Evolutionary conservation across 179 eudicot genomes (phyloP).

Genomic region (Camellia oleifera): DNA sequence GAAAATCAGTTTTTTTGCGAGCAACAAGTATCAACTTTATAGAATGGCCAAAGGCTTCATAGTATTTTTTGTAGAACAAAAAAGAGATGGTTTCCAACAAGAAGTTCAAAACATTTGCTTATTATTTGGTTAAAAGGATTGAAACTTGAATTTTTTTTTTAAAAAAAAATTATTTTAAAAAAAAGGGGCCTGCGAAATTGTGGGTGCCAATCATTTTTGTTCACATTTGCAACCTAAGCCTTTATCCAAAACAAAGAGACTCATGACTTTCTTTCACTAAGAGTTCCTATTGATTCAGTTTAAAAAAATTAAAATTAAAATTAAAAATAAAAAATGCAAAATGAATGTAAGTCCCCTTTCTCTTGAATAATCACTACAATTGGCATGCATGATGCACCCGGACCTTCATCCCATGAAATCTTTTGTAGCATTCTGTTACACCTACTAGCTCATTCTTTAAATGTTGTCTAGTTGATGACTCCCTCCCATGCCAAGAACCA

Average conservation of each 20-base stretch:
- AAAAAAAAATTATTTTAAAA: not conserved
- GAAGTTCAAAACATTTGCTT: not conserved
- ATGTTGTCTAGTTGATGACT: not conserved
- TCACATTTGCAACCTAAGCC: not conserved
- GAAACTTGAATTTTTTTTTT: too few relatives aligned
- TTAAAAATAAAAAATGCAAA: not conserved
- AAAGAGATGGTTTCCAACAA: not conserved
- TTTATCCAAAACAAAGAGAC: not conserved
- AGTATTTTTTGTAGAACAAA: not conserved
- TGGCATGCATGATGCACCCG: not conserved
- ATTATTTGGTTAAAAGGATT: too few relatives aligned
- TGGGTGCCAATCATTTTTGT: not conserved
- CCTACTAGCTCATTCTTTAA: not conserved
- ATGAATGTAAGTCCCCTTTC: not conserved
- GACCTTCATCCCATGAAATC: not conserved
- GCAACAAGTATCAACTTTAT: not conserved
- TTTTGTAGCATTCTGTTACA: not conserved
- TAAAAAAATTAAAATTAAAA: too few relatives aligned
- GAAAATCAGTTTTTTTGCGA: not conserved
- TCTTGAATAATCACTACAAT: not conserved
- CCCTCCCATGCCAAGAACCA: too few relatives aligned
- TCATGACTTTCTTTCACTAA: not conserved
- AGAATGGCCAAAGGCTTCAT: not conserved
- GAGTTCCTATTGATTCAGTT: not conserved
- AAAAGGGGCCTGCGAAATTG: not conserved